Conservation (phyloP, 176 grass and related monocot species). For the Rhipidocladum racemiflorum region DNA sequence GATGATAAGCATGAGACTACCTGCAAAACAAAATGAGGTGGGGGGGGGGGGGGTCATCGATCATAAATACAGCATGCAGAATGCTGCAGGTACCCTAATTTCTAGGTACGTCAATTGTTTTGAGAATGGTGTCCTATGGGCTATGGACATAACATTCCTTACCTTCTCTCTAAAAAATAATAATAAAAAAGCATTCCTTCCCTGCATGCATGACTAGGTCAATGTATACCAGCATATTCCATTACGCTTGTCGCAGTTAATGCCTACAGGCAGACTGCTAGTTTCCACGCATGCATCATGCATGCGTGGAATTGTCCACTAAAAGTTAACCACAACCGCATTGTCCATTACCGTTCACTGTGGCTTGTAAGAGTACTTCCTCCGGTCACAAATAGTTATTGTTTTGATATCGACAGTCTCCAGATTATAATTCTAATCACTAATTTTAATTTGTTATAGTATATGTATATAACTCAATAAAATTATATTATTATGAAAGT, state of each 20-base stretch:
- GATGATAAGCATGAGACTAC: not conserved
- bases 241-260: not conserved
- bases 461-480: too few species aligned
- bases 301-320: not conserved
- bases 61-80: too few species aligned
- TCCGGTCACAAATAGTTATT: too few species aligned
- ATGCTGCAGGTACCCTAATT: not conserved
- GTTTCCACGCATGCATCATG: not conserved
- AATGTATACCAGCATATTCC: not conserved
- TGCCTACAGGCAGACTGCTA: not conserved
- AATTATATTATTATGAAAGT: too few species aligned
- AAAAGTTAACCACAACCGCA: not conserved
- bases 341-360: not conserved
- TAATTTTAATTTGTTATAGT: too few species aligned
- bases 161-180: too few species aligned
- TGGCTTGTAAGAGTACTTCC: too few species aligned
- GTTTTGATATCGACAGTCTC: too few species aligned
- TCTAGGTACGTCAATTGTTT: not conserved
- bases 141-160: not conserved
- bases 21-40: too few species aligned
- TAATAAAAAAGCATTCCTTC: too few species aligned
- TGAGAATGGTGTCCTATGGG: not conserved
- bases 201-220: not conserved
- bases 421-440: too few species aligned
- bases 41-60: too few species aligned